These are phyloP conservation scores for Candida nitratophila DNA, from an alignment of 805 yeast species.

Conservation along the genomic window DNA sequence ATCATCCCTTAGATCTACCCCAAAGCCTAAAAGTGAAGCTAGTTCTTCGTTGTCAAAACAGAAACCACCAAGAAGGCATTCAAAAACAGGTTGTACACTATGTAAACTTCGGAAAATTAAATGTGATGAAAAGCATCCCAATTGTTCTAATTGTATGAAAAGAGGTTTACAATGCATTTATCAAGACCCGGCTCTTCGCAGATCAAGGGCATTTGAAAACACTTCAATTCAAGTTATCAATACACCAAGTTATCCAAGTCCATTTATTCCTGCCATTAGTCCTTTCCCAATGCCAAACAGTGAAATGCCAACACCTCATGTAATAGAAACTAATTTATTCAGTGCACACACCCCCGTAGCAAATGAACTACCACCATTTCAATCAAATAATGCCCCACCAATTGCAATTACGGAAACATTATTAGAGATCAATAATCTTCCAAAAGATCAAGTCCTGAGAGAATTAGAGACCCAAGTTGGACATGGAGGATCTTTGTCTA, in stretches of 20 bases:
- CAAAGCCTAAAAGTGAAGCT: too few species aligned
- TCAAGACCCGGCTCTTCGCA: neutral
- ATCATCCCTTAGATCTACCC: too few species aligned
- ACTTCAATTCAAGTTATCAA: neutral
- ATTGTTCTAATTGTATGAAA: constrained; percentile 9
- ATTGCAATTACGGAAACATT: neutral
- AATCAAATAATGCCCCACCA: neutral
- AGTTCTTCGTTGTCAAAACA: too few species aligned
- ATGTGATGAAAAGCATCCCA: constrained; percentile 13
- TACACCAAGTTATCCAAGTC: neutral
- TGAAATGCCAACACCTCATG: too few species aligned
- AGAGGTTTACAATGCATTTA: constrained; percentile 8
- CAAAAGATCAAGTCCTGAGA: neutral
- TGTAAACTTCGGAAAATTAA: constrained; percentile 12
- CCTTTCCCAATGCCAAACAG: too few species aligned
- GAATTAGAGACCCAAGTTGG: neutral
- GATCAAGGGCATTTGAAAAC: too few species aligned
- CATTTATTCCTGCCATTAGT: too few species aligned
- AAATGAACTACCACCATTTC: neutral
- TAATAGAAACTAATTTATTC: too few species aligned
- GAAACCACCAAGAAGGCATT: constrained; percentile 4
- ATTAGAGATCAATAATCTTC: neutral
- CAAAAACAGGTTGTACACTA: constrained; percentile 11
- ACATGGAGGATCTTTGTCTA: constrained; percentile 2
- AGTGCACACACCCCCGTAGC: neutral